Base-by-base conservation (phyloP, 441 rosid genomes). In the Mallotus repandus region DNA sequence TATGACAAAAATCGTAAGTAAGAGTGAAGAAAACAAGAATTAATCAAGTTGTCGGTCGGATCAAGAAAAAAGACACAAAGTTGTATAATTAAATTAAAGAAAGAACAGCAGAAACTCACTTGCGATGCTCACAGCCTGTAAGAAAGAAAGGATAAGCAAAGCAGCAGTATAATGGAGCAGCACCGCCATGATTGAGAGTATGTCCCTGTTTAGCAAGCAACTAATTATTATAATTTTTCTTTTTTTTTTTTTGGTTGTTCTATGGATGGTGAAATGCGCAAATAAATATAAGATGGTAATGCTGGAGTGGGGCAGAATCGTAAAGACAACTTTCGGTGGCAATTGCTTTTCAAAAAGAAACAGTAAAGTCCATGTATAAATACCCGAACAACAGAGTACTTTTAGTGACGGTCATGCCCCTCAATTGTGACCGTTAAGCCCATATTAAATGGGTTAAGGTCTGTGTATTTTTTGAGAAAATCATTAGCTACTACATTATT, bases 111-210 rank as follows among this genome's bases (percentile, higher is more conserved):
- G 32, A 22, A 74, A 69, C 88, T 82, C 76, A 85, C 90, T 71
- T 22, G 83, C 84, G 12, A 65, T 63, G 57, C 74, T 75, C 41
- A 63, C 53, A 54, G 68, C 21, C 19, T 56, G 69, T n/a, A 68
- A 66, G 77, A 77, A 58, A 63, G 62, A 46, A 32, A 86, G 79
- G 22, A 83, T 74, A 11, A 84, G 60, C 35, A 80, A 72, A 67
- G 45, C 4, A 61, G 25, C 29, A 61, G 63, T 14, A 41, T 6
- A 35, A 66, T 9, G 32, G 74, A 76, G 62, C 74, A 76, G 62
- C 59, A 78, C 74, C 38, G 79, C 80, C 90, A 87, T 87, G 55
- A 53, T 55, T 72, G 32, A 29, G 32, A 29, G 32, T 29, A 29
- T 29, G 32, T 29, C 32, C 32, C 56, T 69, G 48, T 58, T n/a